Percentiles rank a stretch among this genome's conserved stretches.
These are phyloP conservation scores for Lepidium aucheri DNA, from an alignment of 345 rosid species.

Conservation along the genomic window DNA sequence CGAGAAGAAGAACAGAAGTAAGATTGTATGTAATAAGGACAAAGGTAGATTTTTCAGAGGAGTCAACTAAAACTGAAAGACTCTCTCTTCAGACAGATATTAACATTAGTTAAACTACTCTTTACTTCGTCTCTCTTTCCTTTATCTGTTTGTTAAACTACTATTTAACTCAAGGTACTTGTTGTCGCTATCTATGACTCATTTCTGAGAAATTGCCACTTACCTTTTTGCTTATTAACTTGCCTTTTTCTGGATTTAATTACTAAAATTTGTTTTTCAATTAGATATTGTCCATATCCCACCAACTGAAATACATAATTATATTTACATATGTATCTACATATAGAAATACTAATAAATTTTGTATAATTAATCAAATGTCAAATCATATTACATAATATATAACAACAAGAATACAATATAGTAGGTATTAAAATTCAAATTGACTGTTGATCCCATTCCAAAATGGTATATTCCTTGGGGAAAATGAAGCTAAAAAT, in stretches of 20 bases:
- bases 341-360: background rate
- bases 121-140: background rate
- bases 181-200: constrained; percentile 10
- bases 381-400: background rate
- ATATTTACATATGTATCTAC: too few relatives aligned
- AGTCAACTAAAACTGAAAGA: constrained; percentile 17
- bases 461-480: constrained; percentile 3
- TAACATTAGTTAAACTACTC: constrained; percentile 21
- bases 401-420: background rate
- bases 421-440: background rate
- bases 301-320: too few relatives aligned
- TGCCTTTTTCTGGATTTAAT: background rate
- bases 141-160: background rate
- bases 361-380: background rate
- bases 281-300: background rate
- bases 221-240: background rate
- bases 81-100: background rate
- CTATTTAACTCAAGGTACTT: background rate
- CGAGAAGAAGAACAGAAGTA: background rate
- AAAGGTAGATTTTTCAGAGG: constrained; percentile 14
- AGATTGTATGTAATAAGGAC: constrained; percentile 6
- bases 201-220: background rate
- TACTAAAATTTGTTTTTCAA: background rate
- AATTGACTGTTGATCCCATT: background rate
- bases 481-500: background rate